Evolutionary conservation across 2,329 filamentous ascomycete species (phyloP).

Genomic region (Calonectria crousiana): DNA sequence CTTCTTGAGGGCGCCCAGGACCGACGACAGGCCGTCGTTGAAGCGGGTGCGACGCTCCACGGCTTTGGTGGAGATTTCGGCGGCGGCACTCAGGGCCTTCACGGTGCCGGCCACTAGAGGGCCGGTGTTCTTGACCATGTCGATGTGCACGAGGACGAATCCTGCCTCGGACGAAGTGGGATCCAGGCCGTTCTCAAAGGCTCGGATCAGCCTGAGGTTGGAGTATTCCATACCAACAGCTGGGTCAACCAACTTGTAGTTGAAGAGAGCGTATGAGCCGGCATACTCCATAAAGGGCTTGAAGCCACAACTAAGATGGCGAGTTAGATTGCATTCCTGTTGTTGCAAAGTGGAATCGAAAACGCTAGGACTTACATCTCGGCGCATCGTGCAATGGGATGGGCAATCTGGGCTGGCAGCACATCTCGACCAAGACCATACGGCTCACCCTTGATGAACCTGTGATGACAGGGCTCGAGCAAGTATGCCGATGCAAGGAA

Average conservation of each 20-base stretch:
- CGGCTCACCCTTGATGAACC: conserved; percentile 74
- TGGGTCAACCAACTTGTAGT: conserved; percentile 72
- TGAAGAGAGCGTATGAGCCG: conserved; percentile 67
- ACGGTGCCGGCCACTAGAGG: conserved; percentile 80
- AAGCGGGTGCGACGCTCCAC: conserved; percentile 64
- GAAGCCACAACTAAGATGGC: conserved; percentile 70
- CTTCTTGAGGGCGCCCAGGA: conserved; percentile 70
- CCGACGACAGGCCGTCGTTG: conserved; percentile 72
- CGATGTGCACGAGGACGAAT: conserved; percentile 95
- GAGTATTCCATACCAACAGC: conserved; percentile 68
- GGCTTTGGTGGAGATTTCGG: conserved; percentile 46
- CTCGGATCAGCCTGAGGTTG: conserved; percentile 86
- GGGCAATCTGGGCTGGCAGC: conserved; percentile 80
- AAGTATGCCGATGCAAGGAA: conserved; percentile 92
- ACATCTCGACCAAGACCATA: conserved; percentile 84
- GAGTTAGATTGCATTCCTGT: background rate
- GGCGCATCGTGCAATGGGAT: conserved; percentile 85
- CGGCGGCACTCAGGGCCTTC: conserved; percentile 70
- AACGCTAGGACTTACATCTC: conserved; percentile 76
- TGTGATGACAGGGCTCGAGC: conserved; percentile 90
- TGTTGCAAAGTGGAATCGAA: background rate
- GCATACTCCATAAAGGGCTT: conserved; percentile 89
- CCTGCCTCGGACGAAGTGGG: conserved; percentile 90
- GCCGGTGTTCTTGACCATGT: conserved; percentile 92
- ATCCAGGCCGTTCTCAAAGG: conserved; percentile 91